These are phyloP conservation scores for Akebia trifoliata DNA, from an alignment of 164 flowering plant genomes.

Conservation along the genomic window DNA sequence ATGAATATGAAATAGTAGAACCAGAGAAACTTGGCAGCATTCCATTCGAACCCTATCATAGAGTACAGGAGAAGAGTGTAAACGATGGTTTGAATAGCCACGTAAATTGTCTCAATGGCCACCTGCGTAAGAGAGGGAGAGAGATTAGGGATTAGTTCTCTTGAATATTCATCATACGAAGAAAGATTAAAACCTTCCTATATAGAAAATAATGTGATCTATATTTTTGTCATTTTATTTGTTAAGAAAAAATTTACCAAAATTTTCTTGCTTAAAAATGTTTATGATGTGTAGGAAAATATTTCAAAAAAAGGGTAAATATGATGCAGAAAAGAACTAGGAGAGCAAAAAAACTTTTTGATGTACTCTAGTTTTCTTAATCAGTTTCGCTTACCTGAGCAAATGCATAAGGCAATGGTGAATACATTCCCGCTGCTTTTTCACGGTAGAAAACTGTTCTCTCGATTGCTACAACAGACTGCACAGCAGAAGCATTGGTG, in stretches of 20 bases:
- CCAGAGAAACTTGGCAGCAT: constrained; percentile 34
- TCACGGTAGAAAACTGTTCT: constrained; percentile 65
- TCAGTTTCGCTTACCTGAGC: constrained; percentile 30
- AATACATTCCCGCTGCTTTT: constrained; percentile 61
- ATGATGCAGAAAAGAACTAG: no score
- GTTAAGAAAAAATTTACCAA: no score
- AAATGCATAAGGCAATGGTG: constrained; percentile 46
- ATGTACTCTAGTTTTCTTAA: no score
- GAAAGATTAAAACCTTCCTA: not conserved
- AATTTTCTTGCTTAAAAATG: no score
- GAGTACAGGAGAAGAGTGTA: constrained; percentile 44
- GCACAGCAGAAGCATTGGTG: constrained; percentile 40
- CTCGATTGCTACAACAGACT: constrained; percentile 46
- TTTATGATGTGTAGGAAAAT: no score
- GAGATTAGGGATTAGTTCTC: not conserved
- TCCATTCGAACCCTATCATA: constrained; percentile 53
- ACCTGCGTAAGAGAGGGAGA: constrained; percentile 38
- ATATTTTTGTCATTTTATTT: not conserved
- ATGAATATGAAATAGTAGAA: constrained; percentile 51
- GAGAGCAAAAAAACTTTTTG: no score
- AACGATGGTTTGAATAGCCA: constrained; percentile 38
- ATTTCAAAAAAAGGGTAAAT: no score
- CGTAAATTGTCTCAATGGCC: constrained; percentile 45
- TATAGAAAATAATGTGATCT: not conserved
- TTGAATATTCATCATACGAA: not conserved